A percentile compares a stretch with the other conserved stretches of the same genome.
Conservation (phyloP, 345 rosid genomes). For the Boechera divaricarpa region DNA sequence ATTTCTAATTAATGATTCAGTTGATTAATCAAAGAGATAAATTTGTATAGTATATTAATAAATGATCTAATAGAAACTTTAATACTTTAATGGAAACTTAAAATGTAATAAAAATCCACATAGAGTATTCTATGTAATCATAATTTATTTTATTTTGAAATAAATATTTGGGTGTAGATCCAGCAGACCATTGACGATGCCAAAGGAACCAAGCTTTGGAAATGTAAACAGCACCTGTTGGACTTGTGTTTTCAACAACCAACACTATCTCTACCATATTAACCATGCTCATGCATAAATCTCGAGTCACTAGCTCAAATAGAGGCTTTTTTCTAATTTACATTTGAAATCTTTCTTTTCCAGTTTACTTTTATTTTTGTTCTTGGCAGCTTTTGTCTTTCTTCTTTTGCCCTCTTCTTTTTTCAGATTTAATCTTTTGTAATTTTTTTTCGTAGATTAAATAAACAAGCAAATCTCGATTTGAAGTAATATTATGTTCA, state of each 20-base stretch:
- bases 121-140: background rate
- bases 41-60: background rate
- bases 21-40: too few species aligned
- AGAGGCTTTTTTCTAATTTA: constrained; percentile 32
- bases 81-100: background rate
- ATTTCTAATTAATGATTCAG: too few species aligned
- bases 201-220: constrained; percentile 72
- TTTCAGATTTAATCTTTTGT: background rate
- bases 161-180: constrained; percentile 55
- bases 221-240: constrained; percentile 60
- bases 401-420: background rate
- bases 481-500: background rate
- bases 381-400: constrained; percentile 5
- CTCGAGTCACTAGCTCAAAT: constrained; percentile 20
- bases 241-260: constrained; percentile 55
- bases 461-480: constrained; percentile 9
- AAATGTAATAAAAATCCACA: background rate
- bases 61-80: background rate
- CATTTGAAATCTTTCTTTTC: background rate
- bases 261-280: constrained; percentile 53
- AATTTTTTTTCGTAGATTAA: background rate
- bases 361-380: background rate
- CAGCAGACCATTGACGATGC: constrained; percentile 69
- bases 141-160: too few species aligned
- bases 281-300: constrained; percentile 53